Percentiles rank a stretch among this genome's conserved stretches.
Conservation (phyloP, 1,139 yeast genomes). For the Blastobotrys proliferans region DNA sequence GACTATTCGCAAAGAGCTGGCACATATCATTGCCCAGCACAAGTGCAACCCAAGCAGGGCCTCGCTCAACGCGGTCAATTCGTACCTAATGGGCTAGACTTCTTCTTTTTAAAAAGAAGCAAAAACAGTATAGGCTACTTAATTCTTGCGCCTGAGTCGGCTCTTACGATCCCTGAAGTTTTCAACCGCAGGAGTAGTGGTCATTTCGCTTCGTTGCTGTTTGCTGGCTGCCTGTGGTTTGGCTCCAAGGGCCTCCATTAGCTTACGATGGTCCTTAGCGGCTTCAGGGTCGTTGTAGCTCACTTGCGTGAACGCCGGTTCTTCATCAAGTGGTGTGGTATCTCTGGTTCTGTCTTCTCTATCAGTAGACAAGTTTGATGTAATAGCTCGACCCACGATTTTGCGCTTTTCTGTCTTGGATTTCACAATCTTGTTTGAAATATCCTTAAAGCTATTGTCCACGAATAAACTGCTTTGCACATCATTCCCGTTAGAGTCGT, state of each 20-base stretch:
- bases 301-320: constrained; percentile 21
- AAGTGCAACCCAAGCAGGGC: constrained; percentile 73
- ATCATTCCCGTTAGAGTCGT: not conserved
- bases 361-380: constrained; percentile 13
- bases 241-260: constrained; percentile 27
- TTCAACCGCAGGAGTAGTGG: constrained; percentile 7
- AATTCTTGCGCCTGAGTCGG: not conserved
- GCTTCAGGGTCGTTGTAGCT: constrained; percentile 26
- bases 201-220: not conserved
- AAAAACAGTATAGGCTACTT: no score
- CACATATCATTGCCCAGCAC: constrained; percentile 43
- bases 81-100: constrained; percentile 28
- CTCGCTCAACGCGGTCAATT: constrained; percentile 49
- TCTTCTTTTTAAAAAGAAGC: not conserved
- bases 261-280: constrained; percentile 22
- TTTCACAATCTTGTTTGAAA: not conserved
- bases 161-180: constrained; percentile 3
- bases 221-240: not conserved
- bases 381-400: constrained; percentile 19
- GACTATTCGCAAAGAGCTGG: constrained; percentile 54
- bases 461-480: not conserved
- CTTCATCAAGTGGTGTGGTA: constrained; percentile 3
- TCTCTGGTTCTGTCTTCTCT: not conserved
- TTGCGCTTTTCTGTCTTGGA: constrained; percentile 7
- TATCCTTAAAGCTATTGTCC: not conserved